Evolutionary conservation across 257 asterid genomes (phyloP), one percentile per base, ranked within the genome.

Genomic region (Agastache rugosa): DNA sequence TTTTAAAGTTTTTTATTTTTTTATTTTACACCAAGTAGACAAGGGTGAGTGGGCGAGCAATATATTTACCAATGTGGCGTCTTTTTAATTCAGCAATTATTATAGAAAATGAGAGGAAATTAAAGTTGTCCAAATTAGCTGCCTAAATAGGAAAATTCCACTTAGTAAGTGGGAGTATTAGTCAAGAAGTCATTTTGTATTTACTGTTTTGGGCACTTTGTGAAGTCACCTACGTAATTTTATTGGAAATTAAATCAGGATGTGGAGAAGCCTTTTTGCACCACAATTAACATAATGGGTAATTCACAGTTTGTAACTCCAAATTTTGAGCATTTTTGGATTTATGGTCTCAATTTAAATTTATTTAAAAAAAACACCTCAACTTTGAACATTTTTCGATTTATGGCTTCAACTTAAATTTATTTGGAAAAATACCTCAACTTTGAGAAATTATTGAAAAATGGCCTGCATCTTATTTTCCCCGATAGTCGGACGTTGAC

Each of bases 131-230:
- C 55, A 59, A 75, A 68, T 74, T 23, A 53, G 79, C 73, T 73
- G 88, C 88, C 84, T 77, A 80, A 88, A 90, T 74, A 88, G 86
- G 91, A 65, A 90, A 83, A 65, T 42, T 77, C 91, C 86, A 90
- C 96, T 74, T 73, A 15, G 69, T 6, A 56, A 81, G 88, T 84
- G 96, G 91, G 66, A 80, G 48, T 73, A 69, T 54, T 35, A 55
- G 70, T 82, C 76, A 73, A 37, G 17, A 75, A 84, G 82, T 85
- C 82, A 87, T 80, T 83, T 50, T 83, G 81, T 85, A 80, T 56
- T 73, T 82, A 79, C 90, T 85, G 86, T 82, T 83, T 78, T 77
- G 51, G 81, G 39, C 60, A 65, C 82, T 71, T 78, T 76, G 67
- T 75, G 76, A 72, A 59, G 19, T 79, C 70, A 63, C 17, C 16